Conservation (phyloP, 305 asterid species). For the Ajuga reptans region DNA sequence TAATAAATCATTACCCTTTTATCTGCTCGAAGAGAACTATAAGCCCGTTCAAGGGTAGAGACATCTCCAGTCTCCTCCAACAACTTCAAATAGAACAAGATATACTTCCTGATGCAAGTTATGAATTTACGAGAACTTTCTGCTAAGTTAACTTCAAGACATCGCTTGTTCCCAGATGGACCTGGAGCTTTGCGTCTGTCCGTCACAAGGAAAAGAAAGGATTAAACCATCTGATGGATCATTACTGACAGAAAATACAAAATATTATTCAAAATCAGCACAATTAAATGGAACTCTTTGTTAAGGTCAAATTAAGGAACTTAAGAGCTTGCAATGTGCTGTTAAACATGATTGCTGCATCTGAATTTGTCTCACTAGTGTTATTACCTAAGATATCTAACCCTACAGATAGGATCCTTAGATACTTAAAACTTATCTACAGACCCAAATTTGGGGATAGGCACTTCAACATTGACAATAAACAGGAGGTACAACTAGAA, state of each 20-base stretch:
- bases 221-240: neutral
- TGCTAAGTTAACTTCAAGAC: slow-evolving; percentile 84
- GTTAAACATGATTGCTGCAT: slow-evolving; percentile 10
- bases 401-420: slow-evolving; percentile 5
- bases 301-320: slow-evolving; percentile 8
- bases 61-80: slow-evolving; percentile 88
- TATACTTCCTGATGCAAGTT: slow-evolving; percentile 93
- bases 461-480: slow-evolving; percentile 6
- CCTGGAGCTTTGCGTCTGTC: slow-evolving; percentile 80
- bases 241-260: slow-evolving; percentile 4
- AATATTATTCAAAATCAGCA: slow-evolving; percentile 17
- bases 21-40: slow-evolving; percentile 74
- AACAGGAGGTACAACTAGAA: slow-evolving; percentile 13
- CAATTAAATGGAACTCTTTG: neutral
- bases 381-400: slow-evolving; percentile 10
- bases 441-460: neutral
- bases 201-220: slow-evolving; percentile 18
- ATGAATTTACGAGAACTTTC: slow-evolving; percentile 97
- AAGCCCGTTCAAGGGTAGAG: slow-evolving; percentile 83
- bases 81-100: slow-evolving; percentile 69
- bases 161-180: slow-evolving; percentile 68
- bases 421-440: slow-evolving; percentile 1
- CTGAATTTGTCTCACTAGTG: neutral
- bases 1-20: slow-evolving; percentile 62
- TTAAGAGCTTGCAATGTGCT: neutral